Evolutionary conservation across 208 protist genomes (phyloP).

Genomic region (Blastocrithidia nonstop): DNA sequence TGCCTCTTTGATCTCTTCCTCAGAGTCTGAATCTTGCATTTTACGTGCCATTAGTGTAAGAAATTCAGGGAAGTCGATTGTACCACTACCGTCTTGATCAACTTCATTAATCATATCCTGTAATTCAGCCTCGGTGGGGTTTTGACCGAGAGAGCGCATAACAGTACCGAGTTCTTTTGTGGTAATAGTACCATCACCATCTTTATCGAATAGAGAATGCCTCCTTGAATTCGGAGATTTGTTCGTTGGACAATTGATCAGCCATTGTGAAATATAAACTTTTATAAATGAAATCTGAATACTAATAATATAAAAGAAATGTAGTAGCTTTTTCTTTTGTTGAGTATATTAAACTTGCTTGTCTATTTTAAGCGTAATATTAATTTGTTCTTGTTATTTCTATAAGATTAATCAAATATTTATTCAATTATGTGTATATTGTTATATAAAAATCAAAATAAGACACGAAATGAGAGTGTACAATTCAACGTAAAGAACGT

Average conservation of each 20-base stretch:
- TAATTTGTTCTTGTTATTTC: too few species aligned
- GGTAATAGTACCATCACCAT: conserved; percentile 96
- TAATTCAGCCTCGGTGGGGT: conserved; percentile 90
- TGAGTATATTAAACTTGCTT: too few species aligned
- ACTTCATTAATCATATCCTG: conserved; percentile 97
- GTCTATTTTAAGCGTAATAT: too few species aligned
- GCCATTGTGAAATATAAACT: conserved; percentile 16
- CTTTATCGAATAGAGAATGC: conserved; percentile 97
- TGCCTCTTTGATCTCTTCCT: conserved; percentile 92
- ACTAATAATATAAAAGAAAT: not conserved
- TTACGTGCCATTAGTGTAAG: conserved; percentile 75
- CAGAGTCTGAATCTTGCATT: conserved; percentile 84
- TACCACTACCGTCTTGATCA: conserved; percentile 88
- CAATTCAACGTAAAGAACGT: too few species aligned
- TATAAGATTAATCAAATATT: too few species aligned
- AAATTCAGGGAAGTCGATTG: conserved; percentile 95
- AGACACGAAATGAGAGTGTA: too few species aligned
- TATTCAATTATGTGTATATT: too few species aligned
- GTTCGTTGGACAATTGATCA: conserved; percentile 93
- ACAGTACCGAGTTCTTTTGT: conserved; percentile 98
- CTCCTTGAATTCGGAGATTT: conserved; percentile 99
- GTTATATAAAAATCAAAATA: too few species aligned
- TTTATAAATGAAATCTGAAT: not conserved
- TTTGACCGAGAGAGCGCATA: conserved; percentile 98
- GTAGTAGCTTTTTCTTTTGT: too few species aligned